Conservation (phyloP, 2,329 filamentous ascomycete species). For the Aspergillus chevalieri region DNA sequence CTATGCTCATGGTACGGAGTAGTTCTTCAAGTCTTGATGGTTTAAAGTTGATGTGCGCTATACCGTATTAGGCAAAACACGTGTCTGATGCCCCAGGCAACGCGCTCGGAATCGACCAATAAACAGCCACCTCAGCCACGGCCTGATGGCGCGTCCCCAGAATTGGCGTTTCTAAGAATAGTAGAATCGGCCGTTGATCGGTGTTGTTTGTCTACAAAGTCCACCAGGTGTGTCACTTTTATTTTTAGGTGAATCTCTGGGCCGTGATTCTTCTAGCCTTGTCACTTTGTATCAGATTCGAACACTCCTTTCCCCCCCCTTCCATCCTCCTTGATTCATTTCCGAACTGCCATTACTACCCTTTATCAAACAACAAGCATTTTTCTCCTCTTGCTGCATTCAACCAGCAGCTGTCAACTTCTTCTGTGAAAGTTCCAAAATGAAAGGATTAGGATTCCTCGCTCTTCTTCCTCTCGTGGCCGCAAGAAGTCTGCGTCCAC, state of each 20-base stretch:
- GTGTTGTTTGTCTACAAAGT: not conserved
- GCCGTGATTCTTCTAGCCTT: not conserved
- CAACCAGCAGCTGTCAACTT: not conserved
- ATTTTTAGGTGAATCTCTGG: not conserved
- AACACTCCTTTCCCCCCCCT: not conserved
- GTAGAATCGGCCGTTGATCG: not conserved
- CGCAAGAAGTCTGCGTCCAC: constrained; percentile 24
- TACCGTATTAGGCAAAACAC: not conserved
- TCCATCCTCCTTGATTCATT: not conserved
- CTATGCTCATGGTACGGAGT: too few species aligned
- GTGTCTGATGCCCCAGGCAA: not conserved
- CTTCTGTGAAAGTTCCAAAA: constrained; percentile 7
- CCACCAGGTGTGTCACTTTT: too few species aligned
- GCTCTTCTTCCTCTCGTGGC: constrained; percentile 23
- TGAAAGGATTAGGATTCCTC: constrained; percentile 25
- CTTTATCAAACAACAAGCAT: not conserved
- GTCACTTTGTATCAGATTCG: not conserved
- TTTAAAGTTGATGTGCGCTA: too few species aligned
- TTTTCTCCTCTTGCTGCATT: not conserved
- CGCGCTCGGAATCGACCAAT: not conserved
- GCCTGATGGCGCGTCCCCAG: not conserved
- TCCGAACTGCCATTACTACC: not conserved
- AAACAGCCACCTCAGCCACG: not conserved
- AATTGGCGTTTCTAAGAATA: not conserved
- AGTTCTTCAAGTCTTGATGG: too few species aligned